These are phyloP conservation scores for Trichoderma guizhouense DNA, from an alignment of 2,329 filamentous ascomycete genomes.

Conservation along the genomic window DNA sequence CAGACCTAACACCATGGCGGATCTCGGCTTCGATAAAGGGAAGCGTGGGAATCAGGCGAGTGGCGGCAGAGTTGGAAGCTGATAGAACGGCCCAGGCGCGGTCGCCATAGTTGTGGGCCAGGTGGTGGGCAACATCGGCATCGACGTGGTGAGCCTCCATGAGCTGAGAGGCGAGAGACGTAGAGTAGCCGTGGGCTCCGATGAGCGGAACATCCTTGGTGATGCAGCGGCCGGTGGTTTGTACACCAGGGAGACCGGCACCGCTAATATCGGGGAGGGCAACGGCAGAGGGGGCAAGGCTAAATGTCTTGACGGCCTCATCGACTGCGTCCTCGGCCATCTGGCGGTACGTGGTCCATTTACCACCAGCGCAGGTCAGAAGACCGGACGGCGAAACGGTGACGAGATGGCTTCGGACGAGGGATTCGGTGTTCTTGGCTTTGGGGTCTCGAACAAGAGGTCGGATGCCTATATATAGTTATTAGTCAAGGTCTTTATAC, in stretches of 20 bases:
- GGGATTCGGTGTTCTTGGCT: conserved; percentile 75
- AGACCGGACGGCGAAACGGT: conserved; percentile 71
- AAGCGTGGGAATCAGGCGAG: conserved; percentile 62
- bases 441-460: conserved; percentile 78
- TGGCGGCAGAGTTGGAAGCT: conserved; percentile 48
- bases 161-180: conserved; percentile 33
- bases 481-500: conserved; percentile 21
- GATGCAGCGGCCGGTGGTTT: conserved; percentile 68
- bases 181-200: conserved; percentile 68
- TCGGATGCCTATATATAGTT: conserved; percentile 52
- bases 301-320: conserved; percentile 66
- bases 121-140: conserved; percentile 40
- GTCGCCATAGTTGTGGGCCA: conserved; percentile 43
- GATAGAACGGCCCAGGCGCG: conserved; percentile 67
- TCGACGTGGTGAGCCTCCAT: conserved; percentile 38
- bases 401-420: conserved; percentile 78
- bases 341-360: conserved; percentile 86
- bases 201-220: conserved; percentile 71
- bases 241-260: conserved; percentile 43
- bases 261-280: conserved; percentile 63
- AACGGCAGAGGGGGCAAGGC: conserved; percentile 52
- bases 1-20: conserved; percentile 66
- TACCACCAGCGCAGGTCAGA: conserved; percentile 77
- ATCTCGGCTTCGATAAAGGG: conserved; percentile 74
- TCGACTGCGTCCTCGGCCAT: conserved; percentile 87